Evolutionary conservation across 495 filamentous ascomycete genomes (phyloP).

Genomic region (Podospora australis): DNA sequence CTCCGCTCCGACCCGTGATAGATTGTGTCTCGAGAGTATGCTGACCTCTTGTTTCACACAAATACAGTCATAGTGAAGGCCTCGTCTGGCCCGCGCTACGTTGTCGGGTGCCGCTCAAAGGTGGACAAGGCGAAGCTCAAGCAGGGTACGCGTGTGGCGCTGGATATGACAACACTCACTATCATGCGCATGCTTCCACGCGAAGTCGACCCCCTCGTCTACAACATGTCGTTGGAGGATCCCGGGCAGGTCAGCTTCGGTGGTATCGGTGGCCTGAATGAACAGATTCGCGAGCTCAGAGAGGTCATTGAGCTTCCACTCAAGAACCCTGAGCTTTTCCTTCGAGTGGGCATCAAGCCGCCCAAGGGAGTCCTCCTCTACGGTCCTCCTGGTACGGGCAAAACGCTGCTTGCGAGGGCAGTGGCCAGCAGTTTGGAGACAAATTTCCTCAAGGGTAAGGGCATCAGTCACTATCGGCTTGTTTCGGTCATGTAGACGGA

Average conservation of each 20-base stretch:
- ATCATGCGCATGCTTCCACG: slow-evolving; percentile 99
- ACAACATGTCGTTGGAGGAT: slow-evolving; percentile 99
- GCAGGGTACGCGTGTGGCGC: slow-evolving; percentile 94
- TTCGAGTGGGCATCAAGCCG: slow-evolving; percentile 96
- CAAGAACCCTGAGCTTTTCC: slow-evolving; percentile 97
- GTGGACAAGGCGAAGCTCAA: slow-evolving; percentile 95
- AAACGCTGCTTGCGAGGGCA: slow-evolving; percentile 90
- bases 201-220: slow-evolving; percentile 96
- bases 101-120: slow-evolving; percentile 96
- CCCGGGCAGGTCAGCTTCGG: slow-evolving; percentile 96
- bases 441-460: slow-evolving; percentile 94
- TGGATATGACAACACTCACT: slow-evolving; percentile 99
- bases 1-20: neutral
- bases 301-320: slow-evolving; percentile 97
- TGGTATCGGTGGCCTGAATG: slow-evolving; percentile 98
- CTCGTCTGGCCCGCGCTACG: slow-evolving; percentile 94
- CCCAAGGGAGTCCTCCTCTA: slow-evolving; percentile 97
- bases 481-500: neutral
- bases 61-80: slow-evolving; percentile 65
- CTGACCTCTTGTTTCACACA: neutral
- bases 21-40: no score
- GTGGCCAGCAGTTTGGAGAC: slow-evolving; percentile 97
- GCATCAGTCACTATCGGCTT: no score
- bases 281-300: slow-evolving; percentile 94
- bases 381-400: slow-evolving; percentile 95